Conservation (phyloP, 108 stramenopile species). For the Conticribra guillardii region DNA sequence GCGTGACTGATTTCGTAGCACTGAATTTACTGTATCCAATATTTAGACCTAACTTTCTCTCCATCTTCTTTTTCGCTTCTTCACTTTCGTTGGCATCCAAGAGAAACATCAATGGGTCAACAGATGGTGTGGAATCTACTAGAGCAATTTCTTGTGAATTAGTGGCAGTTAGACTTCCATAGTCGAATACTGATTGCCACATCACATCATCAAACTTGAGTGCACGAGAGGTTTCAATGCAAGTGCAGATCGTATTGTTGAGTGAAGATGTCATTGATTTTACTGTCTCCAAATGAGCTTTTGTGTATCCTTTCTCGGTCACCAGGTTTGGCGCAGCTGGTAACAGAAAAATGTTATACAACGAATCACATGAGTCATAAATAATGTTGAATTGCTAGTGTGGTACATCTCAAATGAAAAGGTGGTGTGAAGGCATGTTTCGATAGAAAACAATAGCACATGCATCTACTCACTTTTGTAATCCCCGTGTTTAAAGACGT, state of each 20-base stretch:
- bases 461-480: conserved; percentile 81
- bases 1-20: conserved; percentile 27
- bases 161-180: conserved; percentile 66
- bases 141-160: conserved; percentile 68
- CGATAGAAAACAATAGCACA: too few relatives aligned
- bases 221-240: conserved; percentile 56
- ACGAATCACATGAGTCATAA: too few relatives aligned
- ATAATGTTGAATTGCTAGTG: too few relatives aligned
- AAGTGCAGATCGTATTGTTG: conserved; percentile 52
- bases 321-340: conserved; percentile 68
- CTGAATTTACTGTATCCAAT: conserved; percentile 30
- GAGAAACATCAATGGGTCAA: conserved; percentile 60
- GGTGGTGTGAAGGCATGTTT: too few relatives aligned
- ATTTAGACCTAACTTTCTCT: conserved; percentile 31
- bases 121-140: conserved; percentile 56
- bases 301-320: conserved; percentile 59
- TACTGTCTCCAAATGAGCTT: conserved; percentile 58
- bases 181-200: conserved; percentile 68
- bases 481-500: conserved; percentile 82
- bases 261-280: conserved; percentile 50
- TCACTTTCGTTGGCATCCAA: conserved; percentile 44
- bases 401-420: too few relatives aligned
- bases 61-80: conserved; percentile 33
- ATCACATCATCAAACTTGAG: conserved; percentile 50
- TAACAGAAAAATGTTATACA: not conserved